phyloP scores from a whole-genome alignment of 169 alveolate species.

The Toxoplasma gondii region DNA sequence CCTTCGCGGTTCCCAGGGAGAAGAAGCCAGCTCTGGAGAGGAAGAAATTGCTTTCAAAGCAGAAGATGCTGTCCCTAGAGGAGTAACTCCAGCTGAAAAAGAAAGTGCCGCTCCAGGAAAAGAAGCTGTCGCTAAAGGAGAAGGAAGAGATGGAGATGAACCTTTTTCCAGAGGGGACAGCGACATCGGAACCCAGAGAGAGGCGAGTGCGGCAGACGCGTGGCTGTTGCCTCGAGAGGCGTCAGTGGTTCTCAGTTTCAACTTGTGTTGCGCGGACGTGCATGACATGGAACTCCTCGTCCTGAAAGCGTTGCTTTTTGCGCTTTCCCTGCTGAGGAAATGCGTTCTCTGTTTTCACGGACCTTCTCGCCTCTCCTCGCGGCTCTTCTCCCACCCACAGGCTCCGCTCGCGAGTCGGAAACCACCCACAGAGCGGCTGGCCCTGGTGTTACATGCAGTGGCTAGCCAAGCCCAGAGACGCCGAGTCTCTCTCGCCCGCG shows the following conservation, averaged over 20 bases:
- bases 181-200: not conserved
- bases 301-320: not conserved
- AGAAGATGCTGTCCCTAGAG: too few species aligned
- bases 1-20: not conserved
- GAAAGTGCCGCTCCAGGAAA: too few species aligned
- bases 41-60: too few species aligned
- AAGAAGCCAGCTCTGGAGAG: not conserved
- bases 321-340: not conserved
- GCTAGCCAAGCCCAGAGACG: not conserved
- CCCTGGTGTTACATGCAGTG: not conserved
- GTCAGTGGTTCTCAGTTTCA: not conserved
- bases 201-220: not conserved
- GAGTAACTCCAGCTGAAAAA: too few species aligned
- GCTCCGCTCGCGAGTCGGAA: not conserved
- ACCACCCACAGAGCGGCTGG: not conserved
- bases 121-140: not conserved
- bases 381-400: not conserved
- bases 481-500: not conserved
- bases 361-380: not conserved
- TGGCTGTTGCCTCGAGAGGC: not conserved
- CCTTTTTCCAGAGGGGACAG: not conserved
- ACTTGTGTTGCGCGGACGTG: not conserved
- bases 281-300: not conserved
- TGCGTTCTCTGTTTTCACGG: not conserved
- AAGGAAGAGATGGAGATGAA: not conserved